A percentile compares a stretch with the other conserved stretches of the same genome.
These are phyloP conservation scores for Rhodomyrtus psidioides DNA, from an alignment of 441 rosid genomes.

Conservation along the genomic window DNA sequence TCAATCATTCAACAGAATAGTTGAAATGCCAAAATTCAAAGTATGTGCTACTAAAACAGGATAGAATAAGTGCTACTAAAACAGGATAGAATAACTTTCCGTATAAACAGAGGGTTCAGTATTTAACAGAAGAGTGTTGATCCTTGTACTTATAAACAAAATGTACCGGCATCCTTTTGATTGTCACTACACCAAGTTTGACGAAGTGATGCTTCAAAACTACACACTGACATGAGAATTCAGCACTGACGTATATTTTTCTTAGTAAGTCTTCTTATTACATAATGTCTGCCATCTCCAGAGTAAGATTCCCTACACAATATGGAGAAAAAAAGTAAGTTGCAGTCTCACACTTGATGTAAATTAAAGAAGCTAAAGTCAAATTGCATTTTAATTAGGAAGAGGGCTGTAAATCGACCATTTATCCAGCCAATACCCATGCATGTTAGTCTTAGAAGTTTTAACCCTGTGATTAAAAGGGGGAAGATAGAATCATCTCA, in stretches of 20 bases:
- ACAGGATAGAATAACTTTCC: background rate
- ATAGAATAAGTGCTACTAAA: background rate
- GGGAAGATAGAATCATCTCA: background rate
- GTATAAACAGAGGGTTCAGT: background rate
- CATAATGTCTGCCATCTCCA: background rate
- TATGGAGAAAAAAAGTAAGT: background rate
- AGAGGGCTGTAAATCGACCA: background rate
- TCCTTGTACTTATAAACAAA: background rate
- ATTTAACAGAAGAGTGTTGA: background rate
- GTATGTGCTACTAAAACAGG: background rate
- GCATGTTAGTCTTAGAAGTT: background rate
- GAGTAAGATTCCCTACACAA: background rate
- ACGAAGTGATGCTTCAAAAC: background rate
- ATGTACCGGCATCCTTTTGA: background rate
- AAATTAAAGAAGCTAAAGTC: background rate
- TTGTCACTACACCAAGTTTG: background rate
- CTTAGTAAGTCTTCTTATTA: background rate
- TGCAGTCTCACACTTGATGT: background rate
- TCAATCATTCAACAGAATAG: background rate
- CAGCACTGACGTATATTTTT: background rate
- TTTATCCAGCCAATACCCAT: background rate
- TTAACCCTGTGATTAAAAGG: background rate
- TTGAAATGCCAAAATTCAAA: background rate
- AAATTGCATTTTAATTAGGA: background rate
- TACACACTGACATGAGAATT: background rate